A percentile compares a stretch with the other conserved stretches of the same genome.
These are phyloP conservation scores for Venturia nashicola DNA, from an alignment of 2,329 filamentous ascomycete genomes.

Conservation along the genomic window DNA sequence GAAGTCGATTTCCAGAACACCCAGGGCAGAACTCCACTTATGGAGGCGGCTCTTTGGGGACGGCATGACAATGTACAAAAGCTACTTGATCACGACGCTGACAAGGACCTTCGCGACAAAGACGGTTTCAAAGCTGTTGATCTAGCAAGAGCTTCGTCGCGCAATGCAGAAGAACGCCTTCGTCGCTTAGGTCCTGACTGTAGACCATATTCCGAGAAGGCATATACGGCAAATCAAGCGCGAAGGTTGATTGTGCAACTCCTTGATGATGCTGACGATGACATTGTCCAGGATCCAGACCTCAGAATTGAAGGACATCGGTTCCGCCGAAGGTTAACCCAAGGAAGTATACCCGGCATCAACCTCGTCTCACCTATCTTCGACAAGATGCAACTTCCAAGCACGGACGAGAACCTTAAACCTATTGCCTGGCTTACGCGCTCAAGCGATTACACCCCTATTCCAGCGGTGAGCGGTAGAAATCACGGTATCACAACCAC, in stretches of 20 bases:
- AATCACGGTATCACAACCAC: neutral
- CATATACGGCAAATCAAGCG: neutral
- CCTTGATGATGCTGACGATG: slow-evolving; percentile 1
- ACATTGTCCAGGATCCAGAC: neutral
- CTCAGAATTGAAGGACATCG: neutral
- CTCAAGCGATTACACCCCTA: neutral
- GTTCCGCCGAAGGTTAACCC: neutral
- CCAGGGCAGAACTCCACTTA: neutral
- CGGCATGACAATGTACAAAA: neutral
- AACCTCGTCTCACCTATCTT: neutral
- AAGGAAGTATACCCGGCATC: neutral
- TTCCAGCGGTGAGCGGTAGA: slow-evolving; percentile 3
- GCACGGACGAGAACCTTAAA: neutral
- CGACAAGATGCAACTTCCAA: neutral
- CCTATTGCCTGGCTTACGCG: neutral
- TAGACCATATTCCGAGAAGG: neutral
- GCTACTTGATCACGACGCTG: neutral
- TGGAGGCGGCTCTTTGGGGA: slow-evolving; percentile 7
- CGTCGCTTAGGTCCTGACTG: neutral
- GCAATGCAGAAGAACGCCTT: neutral
- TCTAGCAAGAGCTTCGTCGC: neutral
- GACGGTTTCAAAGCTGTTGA: neutral
- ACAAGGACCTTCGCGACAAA: slow-evolving; percentile 4
- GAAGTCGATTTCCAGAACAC: neutral
- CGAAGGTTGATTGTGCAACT: neutral